A percentile compares a stretch with the other conserved stretches of the same genome.
Conservation (phyloP, 2,329 filamentous ascomycete species). For the Cercospora brassicicola region DNA sequence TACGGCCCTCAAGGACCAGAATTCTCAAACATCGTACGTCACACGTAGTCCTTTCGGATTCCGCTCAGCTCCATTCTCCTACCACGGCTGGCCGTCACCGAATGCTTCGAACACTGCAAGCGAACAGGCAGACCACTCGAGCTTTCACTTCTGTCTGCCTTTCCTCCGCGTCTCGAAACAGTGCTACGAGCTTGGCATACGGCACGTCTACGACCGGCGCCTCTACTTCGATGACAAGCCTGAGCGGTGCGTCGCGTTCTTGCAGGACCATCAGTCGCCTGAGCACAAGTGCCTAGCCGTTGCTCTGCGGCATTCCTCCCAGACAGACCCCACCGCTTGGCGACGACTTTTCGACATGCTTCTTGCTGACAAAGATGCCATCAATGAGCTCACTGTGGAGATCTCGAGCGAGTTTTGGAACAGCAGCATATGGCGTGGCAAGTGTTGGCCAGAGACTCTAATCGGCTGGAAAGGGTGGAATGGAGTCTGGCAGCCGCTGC, state of each 20-base stretch:
- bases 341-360: constrained; percentile 11
- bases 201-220: constrained; percentile 12
- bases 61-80: constrained; percentile 7
- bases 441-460: constrained; percentile 10
- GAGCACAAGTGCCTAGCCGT: constrained; percentile 4
- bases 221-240: constrained; percentile 14
- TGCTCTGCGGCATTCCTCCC: constrained; percentile 5
- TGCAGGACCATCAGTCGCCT: constrained; percentile 12
- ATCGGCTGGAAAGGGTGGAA: constrained; percentile 13
- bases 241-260: constrained; percentile 15
- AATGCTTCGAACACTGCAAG: not conserved
- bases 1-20: not conserved
- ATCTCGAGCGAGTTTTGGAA: constrained; percentile 16
- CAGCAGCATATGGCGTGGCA: constrained; percentile 3
- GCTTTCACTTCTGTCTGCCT: constrained; percentile 8
- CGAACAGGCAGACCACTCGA: not conserved
- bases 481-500: constrained; percentile 2
- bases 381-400: constrained; percentile 14
- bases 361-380: constrained; percentile 1
- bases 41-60: constrained; percentile 13
- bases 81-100: constrained; percentile 10
- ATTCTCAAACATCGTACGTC: constrained; percentile 3
- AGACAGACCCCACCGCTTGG: constrained; percentile 17
- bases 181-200: constrained; percentile 10
- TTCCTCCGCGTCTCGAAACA: constrained; percentile 12